These are phyloP conservation scores for Melampsora americana DNA, from an alignment of 1,284 basidiomycete species.

Conservation along the genomic window DNA sequence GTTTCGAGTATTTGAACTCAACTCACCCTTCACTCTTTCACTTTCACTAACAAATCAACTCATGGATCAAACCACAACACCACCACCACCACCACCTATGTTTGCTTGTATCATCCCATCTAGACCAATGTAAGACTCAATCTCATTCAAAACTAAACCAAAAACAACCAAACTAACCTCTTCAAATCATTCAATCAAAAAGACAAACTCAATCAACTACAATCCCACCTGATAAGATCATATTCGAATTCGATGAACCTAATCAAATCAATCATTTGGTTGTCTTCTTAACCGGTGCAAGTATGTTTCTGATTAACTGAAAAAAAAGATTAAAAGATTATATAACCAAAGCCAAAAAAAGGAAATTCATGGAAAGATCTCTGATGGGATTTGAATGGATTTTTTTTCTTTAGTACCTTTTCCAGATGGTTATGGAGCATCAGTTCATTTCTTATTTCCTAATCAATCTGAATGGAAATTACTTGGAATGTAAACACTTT, in stretches of 20 bases:
- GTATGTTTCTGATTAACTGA: constrained; percentile 58
- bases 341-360: too few species aligned
- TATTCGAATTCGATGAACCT: constrained; percentile 73
- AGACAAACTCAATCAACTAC: constrained; percentile 17
- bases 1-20: too few species aligned
- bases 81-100: constrained; percentile 10
- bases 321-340: too few species aligned
- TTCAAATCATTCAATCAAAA: background rate
- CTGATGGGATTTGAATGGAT: too few species aligned
- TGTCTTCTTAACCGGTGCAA: constrained; percentile 77
- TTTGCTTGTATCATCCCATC: constrained; percentile 40
- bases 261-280: constrained; percentile 81
- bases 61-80: too few species aligned
- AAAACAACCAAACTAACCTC: background rate
- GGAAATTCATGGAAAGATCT: too few species aligned
- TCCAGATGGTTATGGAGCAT: constrained; percentile 81
- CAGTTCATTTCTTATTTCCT: constrained; percentile 85
- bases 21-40: too few species aligned
- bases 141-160: background rate
- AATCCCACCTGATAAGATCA: constrained; percentile 56
- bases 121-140: constrained; percentile 25
- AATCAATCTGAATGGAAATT: constrained; percentile 71
- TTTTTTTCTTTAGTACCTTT: constrained; percentile 81
- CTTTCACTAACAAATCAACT: too few species aligned
- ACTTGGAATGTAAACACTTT: constrained; percentile 70